Conservation (phyloP, 257 asterid genomes). For the Nicotiana undulata region DNA sequence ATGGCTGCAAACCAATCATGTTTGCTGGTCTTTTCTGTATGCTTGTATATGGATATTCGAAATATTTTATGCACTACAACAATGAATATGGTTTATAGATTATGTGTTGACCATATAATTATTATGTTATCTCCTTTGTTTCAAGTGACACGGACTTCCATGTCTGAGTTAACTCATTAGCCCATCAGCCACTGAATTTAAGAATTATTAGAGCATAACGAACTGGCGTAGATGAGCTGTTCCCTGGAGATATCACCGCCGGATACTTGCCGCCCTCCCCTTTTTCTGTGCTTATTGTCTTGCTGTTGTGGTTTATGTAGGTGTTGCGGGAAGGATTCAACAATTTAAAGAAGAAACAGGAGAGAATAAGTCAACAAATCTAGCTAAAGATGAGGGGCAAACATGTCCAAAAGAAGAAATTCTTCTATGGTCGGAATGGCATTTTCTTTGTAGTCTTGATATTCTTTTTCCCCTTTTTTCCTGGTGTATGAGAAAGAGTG, state of each 20-base stretch:
- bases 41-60: background rate
- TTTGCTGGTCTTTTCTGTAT: background rate
- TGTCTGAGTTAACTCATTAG: too few relatives aligned
- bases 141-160: too few relatives aligned
- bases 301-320: slow-evolving; percentile 1
- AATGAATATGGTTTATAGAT: background rate
- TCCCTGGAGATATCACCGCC: too few relatives aligned
- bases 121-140: background rate
- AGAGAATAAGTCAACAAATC: background rate
- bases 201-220: too few relatives aligned
- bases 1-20: background rate
- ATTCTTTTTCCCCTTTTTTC: background rate
- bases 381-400: background rate
- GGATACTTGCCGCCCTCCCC: background rate
- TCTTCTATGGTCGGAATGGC: background rate
- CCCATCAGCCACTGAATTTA: too few relatives aligned
- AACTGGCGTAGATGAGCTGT: too few relatives aligned
- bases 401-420: background rate
- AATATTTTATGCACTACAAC: background rate
- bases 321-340: slow-evolving; percentile 14
- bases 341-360: background rate
- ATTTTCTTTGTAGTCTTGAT: background rate
- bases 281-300: background rate
- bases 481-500: too few relatives aligned
- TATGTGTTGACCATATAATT: too few relatives aligned